These are phyloP conservation scores for Aspergillus ellipticus DNA, from an alignment of 495 filamentous ascomycete species.

Conservation along the genomic window DNA sequence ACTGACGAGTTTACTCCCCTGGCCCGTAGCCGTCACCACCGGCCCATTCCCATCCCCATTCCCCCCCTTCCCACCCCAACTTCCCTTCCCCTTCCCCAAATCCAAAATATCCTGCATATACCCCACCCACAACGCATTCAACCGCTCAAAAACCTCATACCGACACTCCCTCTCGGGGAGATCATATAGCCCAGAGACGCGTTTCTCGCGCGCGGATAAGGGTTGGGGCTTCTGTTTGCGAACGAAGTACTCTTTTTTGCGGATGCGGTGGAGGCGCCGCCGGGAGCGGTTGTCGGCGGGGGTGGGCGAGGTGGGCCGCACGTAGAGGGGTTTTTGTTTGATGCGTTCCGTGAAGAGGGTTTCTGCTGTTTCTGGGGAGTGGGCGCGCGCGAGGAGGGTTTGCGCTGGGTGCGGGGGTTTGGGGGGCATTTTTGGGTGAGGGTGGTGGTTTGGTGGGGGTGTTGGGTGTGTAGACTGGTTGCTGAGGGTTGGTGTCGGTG, in stretches of 20 bases:
- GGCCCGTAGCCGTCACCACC: constrained; percentile 47
- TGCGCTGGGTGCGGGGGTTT: constrained; percentile 54
- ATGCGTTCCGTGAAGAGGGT: constrained; percentile 78
- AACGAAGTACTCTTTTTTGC: constrained; percentile 50
- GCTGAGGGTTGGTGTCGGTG: neutral
- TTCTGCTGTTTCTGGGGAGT: constrained; percentile 63
- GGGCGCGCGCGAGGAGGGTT: constrained; percentile 66
- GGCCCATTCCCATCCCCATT: constrained; percentile 22
- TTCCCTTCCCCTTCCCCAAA: constrained; percentile 33
- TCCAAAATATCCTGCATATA: constrained; percentile 77
- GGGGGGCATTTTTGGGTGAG: constrained; percentile 24
- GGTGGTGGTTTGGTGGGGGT: neutral
- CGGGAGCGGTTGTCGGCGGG: constrained; percentile 60
- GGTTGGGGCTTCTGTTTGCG: constrained; percentile 68
- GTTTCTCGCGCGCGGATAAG: constrained; percentile 76
- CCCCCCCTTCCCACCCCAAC: neutral
- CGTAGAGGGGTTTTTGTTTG: constrained; percentile 74
- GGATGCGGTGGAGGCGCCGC: constrained; percentile 55
- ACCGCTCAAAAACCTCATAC: constrained; percentile 69
- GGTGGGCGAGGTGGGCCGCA: constrained; percentile 65
- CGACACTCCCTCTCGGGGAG: constrained; percentile 65
- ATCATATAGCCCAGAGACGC: constrained; percentile 65
- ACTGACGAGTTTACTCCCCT: constrained; percentile 65
- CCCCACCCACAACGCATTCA: constrained; percentile 74
- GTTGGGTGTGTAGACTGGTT: neutral